These are phyloP conservation scores for Botrytis porri DNA, from an alignment of 2,329 filamentous ascomycete species.

Conservation along the genomic window DNA sequence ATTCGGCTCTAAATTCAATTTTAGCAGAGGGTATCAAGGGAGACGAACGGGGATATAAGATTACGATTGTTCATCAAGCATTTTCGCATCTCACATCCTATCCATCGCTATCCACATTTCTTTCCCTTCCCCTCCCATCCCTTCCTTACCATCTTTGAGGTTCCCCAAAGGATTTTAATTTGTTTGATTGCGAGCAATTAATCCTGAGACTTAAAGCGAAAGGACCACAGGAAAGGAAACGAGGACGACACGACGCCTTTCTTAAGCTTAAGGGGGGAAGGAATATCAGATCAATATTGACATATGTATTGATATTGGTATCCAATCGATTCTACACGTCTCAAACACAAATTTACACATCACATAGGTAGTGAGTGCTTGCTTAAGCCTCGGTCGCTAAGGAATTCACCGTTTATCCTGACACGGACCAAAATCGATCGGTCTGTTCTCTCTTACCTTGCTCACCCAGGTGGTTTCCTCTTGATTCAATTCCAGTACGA, in stretches of 20 bases:
- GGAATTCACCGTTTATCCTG: conserved; percentile 20
- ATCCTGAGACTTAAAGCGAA: background rate
- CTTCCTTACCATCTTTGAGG: background rate
- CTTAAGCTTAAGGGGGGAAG: background rate
- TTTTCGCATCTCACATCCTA: conserved; percentile 7
- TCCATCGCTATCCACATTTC: background rate
- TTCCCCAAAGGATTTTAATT: background rate
- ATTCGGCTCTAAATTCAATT: background rate
- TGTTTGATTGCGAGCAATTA: conserved; percentile 10
- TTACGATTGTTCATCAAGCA: conserved; percentile 8
- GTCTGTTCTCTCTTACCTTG: conserved; percentile 2
- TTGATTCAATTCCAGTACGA: background rate
- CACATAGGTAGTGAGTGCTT: background rate
- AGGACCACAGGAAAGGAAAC: background rate
- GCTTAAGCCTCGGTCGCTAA: conserved; percentile 26
- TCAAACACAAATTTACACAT: conserved; percentile 6
- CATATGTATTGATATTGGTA: background rate
- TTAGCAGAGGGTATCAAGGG: conserved; percentile 4
- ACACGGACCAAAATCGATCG: background rate
- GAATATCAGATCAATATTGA: background rate
- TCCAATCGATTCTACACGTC: background rate
- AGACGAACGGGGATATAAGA: conserved; percentile 8
- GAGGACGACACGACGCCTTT: background rate
- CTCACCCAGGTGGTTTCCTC: background rate
- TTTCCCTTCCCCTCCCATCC: background rate